phyloP scores from a whole-genome alignment of 2,329 filamentous ascomycete species.

The Verticillium nonalfalfae region DNA sequence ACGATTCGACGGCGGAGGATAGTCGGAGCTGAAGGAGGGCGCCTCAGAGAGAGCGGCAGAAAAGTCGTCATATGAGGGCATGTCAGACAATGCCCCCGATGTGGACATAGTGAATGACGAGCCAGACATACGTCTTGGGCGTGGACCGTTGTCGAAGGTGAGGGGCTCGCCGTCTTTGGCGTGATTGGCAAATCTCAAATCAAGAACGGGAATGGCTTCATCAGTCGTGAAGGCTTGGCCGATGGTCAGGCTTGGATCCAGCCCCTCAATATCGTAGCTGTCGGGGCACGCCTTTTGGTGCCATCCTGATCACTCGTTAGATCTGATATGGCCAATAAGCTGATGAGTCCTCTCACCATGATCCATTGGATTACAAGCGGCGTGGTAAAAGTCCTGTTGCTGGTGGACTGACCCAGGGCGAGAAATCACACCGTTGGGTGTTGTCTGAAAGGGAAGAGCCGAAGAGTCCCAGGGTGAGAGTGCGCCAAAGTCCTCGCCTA shows the following conservation, averaged over 20 bases:
- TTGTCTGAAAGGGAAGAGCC: constrained; percentile 42
- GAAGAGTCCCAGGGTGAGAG: constrained; percentile 53
- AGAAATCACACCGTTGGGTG: constrained; percentile 43
- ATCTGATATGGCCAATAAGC: background rate
- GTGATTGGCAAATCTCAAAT: constrained; percentile 45
- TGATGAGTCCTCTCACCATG: constrained; percentile 34
- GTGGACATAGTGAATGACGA: constrained; percentile 71
- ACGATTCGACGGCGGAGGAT: constrained; percentile 59
- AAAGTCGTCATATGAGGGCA: constrained; percentile 66
- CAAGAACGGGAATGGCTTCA: constrained; percentile 56
- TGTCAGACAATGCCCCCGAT: constrained; percentile 57
- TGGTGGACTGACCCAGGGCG: constrained; percentile 48
- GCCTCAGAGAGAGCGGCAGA: constrained; percentile 61
- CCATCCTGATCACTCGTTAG: constrained; percentile 24
- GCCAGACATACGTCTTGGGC: constrained; percentile 60
- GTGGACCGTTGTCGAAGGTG: constrained; percentile 44
- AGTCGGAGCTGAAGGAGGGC: constrained; percentile 60
- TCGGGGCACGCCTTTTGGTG: constrained; percentile 52
- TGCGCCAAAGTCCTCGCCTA: constrained; percentile 44
- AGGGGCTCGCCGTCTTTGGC: constrained; percentile 42
- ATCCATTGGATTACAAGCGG: constrained; percentile 37
- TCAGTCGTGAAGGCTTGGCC: constrained; percentile 58
- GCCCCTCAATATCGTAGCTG: constrained; percentile 44
- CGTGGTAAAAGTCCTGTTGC: constrained; percentile 45
- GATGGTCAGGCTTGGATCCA: constrained; percentile 54